A percentile compares a stretch with the other conserved stretches of the same genome.
Conservation (phyloP, 2,329 filamentous ascomycete genomes). For the Colletotrichum neosansevieriae region DNA sequence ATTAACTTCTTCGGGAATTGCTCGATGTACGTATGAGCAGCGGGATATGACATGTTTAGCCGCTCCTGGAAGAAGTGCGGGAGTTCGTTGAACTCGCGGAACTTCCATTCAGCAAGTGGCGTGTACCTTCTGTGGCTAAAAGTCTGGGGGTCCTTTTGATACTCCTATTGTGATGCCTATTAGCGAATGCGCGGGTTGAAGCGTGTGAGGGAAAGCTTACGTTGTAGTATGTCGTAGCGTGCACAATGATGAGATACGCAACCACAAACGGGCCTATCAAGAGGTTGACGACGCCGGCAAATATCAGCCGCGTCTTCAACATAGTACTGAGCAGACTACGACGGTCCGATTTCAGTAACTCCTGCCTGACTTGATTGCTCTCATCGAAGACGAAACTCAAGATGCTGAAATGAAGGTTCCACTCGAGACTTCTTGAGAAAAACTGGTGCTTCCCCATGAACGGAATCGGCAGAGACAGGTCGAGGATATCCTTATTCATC, state of each 20-base stretch:
- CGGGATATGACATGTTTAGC: slow-evolving; percentile 94
- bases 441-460: slow-evolving; percentile 83
- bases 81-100: slow-evolving; percentile 97
- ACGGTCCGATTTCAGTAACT: slow-evolving; percentile 87
- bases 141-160: slow-evolving; percentile 91
- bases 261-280: slow-evolving; percentile 88
- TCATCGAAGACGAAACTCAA: slow-evolving; percentile 95
- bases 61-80: slow-evolving; percentile 91
- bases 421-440: slow-evolving; percentile 90
- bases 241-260: slow-evolving; percentile 87
- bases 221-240: slow-evolving; percentile 96
- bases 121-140: slow-evolving; percentile 93
- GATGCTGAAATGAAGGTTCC: slow-evolving; percentile 91
- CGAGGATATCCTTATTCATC: slow-evolving; percentile 95
- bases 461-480: slow-evolving; percentile 87
- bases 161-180: slow-evolving; percentile 71
- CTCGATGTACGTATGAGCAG: slow-evolving; percentile 90
- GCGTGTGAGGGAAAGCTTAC: slow-evolving; percentile 58
- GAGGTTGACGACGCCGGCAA: slow-evolving; percentile 88
- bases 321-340: slow-evolving; percentile 83
- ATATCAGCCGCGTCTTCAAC: slow-evolving; percentile 81
- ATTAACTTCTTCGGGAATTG: slow-evolving; percentile 97
- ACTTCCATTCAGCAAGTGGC: slow-evolving; percentile 96
- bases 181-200: background rate
- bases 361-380: slow-evolving; percentile 84